A percentile compares a stretch with the other conserved stretches of the same genome.
Conservation (phyloP, 2,329 filamentous ascomycete species). For the Aspergillus udagawae region DNA sequence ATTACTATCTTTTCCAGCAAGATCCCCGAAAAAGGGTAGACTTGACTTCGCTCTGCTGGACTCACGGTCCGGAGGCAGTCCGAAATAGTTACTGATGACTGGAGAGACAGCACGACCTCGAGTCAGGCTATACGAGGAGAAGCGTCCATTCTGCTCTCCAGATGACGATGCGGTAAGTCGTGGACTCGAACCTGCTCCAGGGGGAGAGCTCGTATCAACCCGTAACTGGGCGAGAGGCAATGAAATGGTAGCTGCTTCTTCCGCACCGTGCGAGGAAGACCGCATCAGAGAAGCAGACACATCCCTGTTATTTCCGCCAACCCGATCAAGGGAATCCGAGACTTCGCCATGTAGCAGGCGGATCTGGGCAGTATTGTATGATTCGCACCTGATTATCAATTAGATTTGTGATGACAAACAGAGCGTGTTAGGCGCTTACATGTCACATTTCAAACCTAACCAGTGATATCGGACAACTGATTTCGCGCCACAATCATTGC, state of each 20-base stretch:
- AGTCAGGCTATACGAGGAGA: constrained; percentile 34
- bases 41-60: constrained; percentile 25
- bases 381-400: constrained; percentile 37
- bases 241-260: constrained; percentile 20
- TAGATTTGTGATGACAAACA: constrained; percentile 4
- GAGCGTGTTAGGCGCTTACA: constrained; percentile 33
- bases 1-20: constrained; percentile 16
- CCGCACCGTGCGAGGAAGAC: constrained; percentile 25
- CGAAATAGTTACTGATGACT: constrained; percentile 45
- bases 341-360: constrained; percentile 34
- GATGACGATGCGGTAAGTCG: constrained; percentile 18
- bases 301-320: constrained; percentile 15
- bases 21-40: constrained; percentile 23
- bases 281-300: constrained; percentile 16
- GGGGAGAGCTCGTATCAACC: constrained; percentile 24
- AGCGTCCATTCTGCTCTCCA: constrained; percentile 19
- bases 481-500: constrained; percentile 91
- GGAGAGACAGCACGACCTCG: constrained; percentile 40
- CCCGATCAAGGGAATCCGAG: constrained; percentile 21
- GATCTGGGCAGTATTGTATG: constrained; percentile 45
- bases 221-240: constrained; percentile 22
- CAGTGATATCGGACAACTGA: constrained; percentile 88
- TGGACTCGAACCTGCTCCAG: constrained; percentile 16
- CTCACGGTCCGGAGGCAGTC: constrained; percentile 34
- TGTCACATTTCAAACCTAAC: constrained; percentile 82